Percentiles rank a stretch among this genome's conserved stretches.
Conservation (phyloP, 2,329 filamentous ascomycete genomes). For the Ophioceras dolichostomum region DNA sequence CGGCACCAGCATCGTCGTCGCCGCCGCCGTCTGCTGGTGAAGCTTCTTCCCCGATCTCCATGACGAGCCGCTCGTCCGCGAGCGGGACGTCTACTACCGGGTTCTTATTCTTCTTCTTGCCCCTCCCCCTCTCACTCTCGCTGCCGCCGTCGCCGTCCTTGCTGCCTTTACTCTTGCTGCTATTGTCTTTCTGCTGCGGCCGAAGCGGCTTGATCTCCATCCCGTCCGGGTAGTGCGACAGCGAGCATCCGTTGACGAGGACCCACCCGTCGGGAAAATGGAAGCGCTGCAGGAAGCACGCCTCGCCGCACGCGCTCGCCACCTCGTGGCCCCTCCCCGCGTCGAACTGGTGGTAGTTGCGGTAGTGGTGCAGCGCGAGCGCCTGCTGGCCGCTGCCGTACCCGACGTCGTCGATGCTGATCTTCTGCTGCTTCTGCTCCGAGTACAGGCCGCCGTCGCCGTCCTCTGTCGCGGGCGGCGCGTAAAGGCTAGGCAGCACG, state of each 20-base stretch:
- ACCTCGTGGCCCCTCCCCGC: conserved; percentile 28
- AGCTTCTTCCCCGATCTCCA: no score
- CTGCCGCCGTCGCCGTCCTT: not conserved
- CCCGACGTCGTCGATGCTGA: conserved; percentile 23
- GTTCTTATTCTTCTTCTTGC: not conserved
- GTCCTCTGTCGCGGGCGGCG: conserved; percentile 21
- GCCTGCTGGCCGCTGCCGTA: conserved; percentile 22
- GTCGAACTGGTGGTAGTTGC: conserved; percentile 23
- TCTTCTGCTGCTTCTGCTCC: conserved; percentile 13
- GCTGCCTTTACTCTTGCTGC: no score
- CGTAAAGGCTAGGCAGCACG: conserved; percentile 29
- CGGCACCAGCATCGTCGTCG: no score
- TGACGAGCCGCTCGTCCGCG: no score
- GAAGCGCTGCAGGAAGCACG: conserved; percentile 34
- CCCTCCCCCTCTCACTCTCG: not conserved
- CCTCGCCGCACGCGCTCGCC: conserved; percentile 28
- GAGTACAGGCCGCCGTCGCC: conserved; percentile 18
- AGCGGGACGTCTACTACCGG: no score
- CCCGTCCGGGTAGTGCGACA: conserved; percentile 27
- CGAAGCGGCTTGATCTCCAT: conserved; percentile 10
- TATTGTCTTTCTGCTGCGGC: conserved; percentile 5
- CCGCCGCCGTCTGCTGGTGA: conserved; percentile 2
- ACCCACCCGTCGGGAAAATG: conserved; percentile 32
- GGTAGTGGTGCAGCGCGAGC: conserved; percentile 26
- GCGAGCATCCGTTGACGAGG: conserved; percentile 31